These are phyloP conservation scores for Paracoccidioides brasiliensis DNA, from an alignment of 2,329 filamentous ascomycete genomes.

Conservation along the genomic window DNA sequence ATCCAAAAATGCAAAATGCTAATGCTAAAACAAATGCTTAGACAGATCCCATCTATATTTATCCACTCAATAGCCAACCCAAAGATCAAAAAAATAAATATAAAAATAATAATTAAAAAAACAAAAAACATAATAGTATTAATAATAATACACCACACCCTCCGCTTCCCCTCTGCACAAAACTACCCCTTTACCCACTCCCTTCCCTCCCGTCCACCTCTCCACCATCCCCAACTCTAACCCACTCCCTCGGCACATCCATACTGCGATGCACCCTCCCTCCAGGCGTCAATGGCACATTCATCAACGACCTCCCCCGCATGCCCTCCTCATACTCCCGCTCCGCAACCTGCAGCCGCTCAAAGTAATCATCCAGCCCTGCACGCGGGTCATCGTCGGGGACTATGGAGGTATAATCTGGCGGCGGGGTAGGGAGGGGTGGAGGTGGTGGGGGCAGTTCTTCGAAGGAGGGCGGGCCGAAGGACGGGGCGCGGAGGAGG, in stretches of 20 bases:
- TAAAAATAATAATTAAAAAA: too few species aligned
- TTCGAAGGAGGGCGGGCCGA: constrained; percentile 77
- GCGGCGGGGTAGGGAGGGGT: constrained; percentile 65
- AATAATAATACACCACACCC: too few species aligned
- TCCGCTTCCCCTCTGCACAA: too few species aligned
- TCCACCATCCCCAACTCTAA: constrained; percentile 13
- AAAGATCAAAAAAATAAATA: too few species aligned
- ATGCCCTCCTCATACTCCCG: constrained; percentile 48
- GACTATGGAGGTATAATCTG: constrained; percentile 68
- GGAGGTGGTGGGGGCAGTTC: constrained; percentile 67
- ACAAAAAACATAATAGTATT: too few species aligned
- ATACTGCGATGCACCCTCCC: constrained; percentile 50
- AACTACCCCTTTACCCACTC: background rate
- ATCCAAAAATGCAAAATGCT: too few species aligned
- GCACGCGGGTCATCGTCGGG: constrained; percentile 54
- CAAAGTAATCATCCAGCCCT: constrained; percentile 58
- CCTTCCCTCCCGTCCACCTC: background rate
- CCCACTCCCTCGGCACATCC: constrained; percentile 48
- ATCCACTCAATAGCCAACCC: too few species aligned
- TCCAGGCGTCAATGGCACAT: constrained; percentile 51
- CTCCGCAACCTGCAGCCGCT: constrained; percentile 51
- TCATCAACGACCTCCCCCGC: constrained; percentile 29
- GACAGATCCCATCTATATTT: too few species aligned
- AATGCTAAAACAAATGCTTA: too few species aligned
- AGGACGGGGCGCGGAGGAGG: constrained; percentile 68